Evolutionary conservation across 139 green algal species (phyloP), one percentile per base, ranked within the genome.

Genomic region (Ettlia oleoabundans): DNA sequence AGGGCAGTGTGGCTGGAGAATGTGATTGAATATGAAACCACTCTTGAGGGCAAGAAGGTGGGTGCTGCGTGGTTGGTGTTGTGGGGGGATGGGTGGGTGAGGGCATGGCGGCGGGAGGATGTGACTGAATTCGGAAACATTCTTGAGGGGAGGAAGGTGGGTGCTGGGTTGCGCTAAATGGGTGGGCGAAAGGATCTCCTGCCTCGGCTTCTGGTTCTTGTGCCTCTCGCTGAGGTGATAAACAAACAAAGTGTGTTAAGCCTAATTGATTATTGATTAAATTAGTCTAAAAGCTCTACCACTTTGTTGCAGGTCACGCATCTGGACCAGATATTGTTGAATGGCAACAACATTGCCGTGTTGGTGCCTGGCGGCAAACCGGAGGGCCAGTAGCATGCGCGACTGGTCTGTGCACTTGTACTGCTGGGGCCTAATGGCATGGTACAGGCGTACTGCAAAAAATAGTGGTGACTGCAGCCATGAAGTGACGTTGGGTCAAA

Each of bases 1-100:
- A 99, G 99, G 88, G 99, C 99, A 95, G 97, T 99, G 55, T n/a
- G n/a, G n/a, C 91, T 99, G 43, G 95, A 99, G 78, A 94, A 99
- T 70, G 97, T 99, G 9, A 95, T 89, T 9, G 97, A 99, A 85
- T 97, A 96, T 33, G 96, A 99, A 82, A 84, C 89, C 33, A 96
- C 93, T 4, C 80, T 92, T 13, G 95, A 98, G 72, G 97, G 96
- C 37, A 85, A 80, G 18, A 90, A 83, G 53, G 80, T 81, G 43
- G 35, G 81, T 58, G 47, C 47, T 58, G 15, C 10, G 47, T 24
- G 47, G 10, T 10, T 24, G 47, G 47, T 15, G 15, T 58, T 15
- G 15, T 58, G 47, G 13, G 47, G 15, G 47, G 47, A 15, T 58
- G 47, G 47, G 47, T 58, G 47, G 15, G 47, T 24, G 47, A 15